Percentiles rank a stretch among this genome's conserved stretches.
Evolutionary conservation across 208 protist species (phyloP).

Genomic region (Trypanosoma melophagium): DNA sequence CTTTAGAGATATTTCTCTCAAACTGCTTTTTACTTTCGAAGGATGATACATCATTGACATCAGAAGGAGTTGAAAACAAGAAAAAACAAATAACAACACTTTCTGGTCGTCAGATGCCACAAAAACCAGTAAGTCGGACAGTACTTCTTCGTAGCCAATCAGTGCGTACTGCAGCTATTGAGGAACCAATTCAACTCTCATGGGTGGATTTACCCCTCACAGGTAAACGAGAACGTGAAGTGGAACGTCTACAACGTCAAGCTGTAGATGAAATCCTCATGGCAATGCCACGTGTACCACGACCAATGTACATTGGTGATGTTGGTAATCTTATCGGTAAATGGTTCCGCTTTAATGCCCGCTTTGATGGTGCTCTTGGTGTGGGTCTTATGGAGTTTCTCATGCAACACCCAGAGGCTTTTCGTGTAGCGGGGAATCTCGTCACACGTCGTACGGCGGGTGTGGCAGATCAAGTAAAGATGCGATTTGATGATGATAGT

Average conservation of each 20-base stretch:
- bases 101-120: slow-evolving; percentile 33
- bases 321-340: slow-evolving; percentile 87
- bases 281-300: slow-evolving; percentile 74
- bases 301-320: slow-evolving; percentile 84
- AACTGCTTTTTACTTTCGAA: slow-evolving; percentile 54
- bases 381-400: slow-evolving; percentile 75
- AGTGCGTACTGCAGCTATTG: slow-evolving; percentile 35
- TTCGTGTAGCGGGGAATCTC: slow-evolving; percentile 64
- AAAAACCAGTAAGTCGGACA: slow-evolving; percentile 12
- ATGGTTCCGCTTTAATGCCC: slow-evolving; percentile 82
- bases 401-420: slow-evolving; percentile 57
- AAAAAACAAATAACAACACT: slow-evolving; percentile 10
- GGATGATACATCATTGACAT: slow-evolving; percentile 12
- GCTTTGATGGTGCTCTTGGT: slow-evolving; percentile 77
- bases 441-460: slow-evolving; percentile 69
- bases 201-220: slow-evolving; percentile 60
- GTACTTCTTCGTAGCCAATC: slow-evolving; percentile 42
- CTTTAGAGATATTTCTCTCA: slow-evolving; percentile 53
- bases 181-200: slow-evolving; percentile 38
- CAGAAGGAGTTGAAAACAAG: slow-evolving; percentile 26
- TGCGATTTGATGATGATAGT: slow-evolving; percentile 74
- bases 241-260: slow-evolving; percentile 40
- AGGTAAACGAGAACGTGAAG: slow-evolving; percentile 41
- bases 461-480: slow-evolving; percentile 58
- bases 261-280: slow-evolving; percentile 85